Evolutionary conservation across 164 flowering plant genomes (phyloP), one percentile per base, ranked within the genome.

Genomic region (Brasenia schreberi): DNA sequence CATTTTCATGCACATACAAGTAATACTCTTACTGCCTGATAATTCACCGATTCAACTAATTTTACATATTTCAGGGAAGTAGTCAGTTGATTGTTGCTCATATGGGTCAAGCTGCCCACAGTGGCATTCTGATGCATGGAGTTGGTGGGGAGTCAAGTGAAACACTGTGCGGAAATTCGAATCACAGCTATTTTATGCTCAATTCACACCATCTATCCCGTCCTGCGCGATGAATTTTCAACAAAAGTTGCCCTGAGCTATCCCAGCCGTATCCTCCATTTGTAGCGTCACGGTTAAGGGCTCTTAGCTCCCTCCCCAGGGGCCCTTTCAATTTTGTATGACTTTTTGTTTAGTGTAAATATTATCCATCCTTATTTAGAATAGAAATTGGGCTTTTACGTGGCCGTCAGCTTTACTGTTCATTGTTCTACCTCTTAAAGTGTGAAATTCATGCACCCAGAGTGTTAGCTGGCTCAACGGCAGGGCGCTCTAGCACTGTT

Each of bases 301-400:
- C 75, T 59, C 66, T 44, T 18, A 65, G 44, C 67, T 59, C 64
- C n/a, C 64, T 17, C 63, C n/a, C 56, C 49, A 42, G 65, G 42
- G 66, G 53, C 42, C 64, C 62, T n/a, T 66, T 71, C 66, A 70
- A 65, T 71, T 74, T 71, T 73, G 75, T 70, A 70, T 64, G n/a
- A 74, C 73, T 4, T 49, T 39, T 64, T 49, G 56, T 49, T 5
- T 49, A 14, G 16, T 49, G 56, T 49, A 49, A 49, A 49, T 49
- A 49, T 49, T 33, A 49, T 49, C 56, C 10, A 49, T 49, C 10
- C 4, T 49, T 45, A 2, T 12, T 49, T 14, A 33, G 39, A 33
- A 33, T 33, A 33, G 39, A 33, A 33, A 33, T 33, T 33, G 4
- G 39, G 39, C 39, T 33, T 33, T 33, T 33, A 33, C 39, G 39